These are phyloP conservation scores for Saccharomycopsis sp. DNA, from an alignment of 805 yeast genomes.

Conservation along the genomic window DNA sequence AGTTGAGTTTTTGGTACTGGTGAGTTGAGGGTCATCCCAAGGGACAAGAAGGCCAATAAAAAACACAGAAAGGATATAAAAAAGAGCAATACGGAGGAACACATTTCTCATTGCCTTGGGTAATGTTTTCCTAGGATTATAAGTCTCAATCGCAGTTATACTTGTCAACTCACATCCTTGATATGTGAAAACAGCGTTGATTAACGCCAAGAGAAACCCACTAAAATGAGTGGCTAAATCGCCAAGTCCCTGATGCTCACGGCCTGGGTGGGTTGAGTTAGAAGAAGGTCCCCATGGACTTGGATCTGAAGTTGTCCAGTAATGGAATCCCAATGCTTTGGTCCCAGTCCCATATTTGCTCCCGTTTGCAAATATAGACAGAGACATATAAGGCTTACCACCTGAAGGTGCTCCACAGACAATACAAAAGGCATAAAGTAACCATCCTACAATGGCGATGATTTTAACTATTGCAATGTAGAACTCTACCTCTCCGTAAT, in stretches of 20 bases:
- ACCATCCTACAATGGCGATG: slow-evolving; percentile 63
- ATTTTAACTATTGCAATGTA: slow-evolving; percentile 68
- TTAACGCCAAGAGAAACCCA: slow-evolving; percentile 64
- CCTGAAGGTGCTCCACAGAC: slow-evolving; percentile 54
- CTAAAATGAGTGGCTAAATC: slow-evolving; percentile 32
- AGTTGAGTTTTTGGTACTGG: slow-evolving; percentile 25
- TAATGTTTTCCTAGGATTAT: slow-evolving; percentile 61
- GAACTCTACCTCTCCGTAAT: slow-evolving; percentile 70
- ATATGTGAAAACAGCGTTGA: slow-evolving; percentile 70
- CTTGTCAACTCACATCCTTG: slow-evolving; percentile 78
- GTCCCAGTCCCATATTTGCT: slow-evolving; percentile 34
- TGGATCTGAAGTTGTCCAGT: slow-evolving; percentile 62
- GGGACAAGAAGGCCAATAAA: slow-evolving; percentile 70
- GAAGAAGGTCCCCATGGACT: slow-evolving; percentile 71
- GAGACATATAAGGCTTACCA: neutral
- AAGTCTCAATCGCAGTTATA: slow-evolving; percentile 57
- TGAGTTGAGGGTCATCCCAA: slow-evolving; percentile 50
- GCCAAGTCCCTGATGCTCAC: neutral
- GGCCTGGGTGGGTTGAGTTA: slow-evolving; percentile 39
- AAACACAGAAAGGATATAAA: slow-evolving; percentile 58
- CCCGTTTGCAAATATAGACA: neutral
- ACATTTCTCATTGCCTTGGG: slow-evolving; percentile 70
- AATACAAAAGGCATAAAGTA: slow-evolving; percentile 60
- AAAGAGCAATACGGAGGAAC: slow-evolving; percentile 54
- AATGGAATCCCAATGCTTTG: slow-evolving; percentile 72